A percentile compares a stretch with the other conserved stretches of the same genome.
Conservation (phyloP, 2,329 filamentous ascomycete genomes). For the Fusarium praegraminearum region DNA sequence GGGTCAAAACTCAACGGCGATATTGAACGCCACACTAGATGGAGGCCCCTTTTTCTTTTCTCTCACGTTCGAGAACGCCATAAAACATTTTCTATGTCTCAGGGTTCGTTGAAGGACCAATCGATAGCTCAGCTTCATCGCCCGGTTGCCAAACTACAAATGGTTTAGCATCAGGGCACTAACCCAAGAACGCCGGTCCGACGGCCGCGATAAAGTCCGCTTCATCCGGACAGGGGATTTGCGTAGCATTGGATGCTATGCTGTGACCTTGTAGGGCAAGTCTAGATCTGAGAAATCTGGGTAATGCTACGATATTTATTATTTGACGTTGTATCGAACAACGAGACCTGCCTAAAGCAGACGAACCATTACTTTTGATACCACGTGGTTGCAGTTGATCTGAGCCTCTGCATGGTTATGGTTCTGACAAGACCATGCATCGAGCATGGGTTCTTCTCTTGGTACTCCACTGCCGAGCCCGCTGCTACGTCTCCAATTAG, state of each 20-base stretch:
- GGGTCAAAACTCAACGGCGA: neutral
- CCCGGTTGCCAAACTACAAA: neutral
- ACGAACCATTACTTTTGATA: neutral
- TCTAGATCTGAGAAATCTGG: neutral
- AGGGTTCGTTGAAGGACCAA: neutral
- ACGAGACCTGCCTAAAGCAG: neutral
- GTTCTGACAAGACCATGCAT: neutral
- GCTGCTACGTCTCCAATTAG: neutral
- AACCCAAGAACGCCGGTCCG: neutral
- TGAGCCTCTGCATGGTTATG: neutral
- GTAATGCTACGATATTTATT: neutral
- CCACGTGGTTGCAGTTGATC: neutral
- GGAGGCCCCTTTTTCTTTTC: neutral
- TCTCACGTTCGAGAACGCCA: neutral
- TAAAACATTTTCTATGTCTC: neutral
- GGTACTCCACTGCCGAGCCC: constrained; percentile 16
- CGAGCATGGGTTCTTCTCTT: neutral
- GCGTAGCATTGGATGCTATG: neutral
- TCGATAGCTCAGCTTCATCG: neutral
- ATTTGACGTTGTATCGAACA: neutral
- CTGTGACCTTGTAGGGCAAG: neutral
- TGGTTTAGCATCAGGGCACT: neutral
- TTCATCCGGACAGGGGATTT: neutral
- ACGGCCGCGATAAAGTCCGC: neutral
- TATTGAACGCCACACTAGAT: neutral